These are phyloP conservation scores for Leccinum subrobustum DNA, from an alignment of 1,284 basidiomycete species.

Conservation along the genomic window DNA sequence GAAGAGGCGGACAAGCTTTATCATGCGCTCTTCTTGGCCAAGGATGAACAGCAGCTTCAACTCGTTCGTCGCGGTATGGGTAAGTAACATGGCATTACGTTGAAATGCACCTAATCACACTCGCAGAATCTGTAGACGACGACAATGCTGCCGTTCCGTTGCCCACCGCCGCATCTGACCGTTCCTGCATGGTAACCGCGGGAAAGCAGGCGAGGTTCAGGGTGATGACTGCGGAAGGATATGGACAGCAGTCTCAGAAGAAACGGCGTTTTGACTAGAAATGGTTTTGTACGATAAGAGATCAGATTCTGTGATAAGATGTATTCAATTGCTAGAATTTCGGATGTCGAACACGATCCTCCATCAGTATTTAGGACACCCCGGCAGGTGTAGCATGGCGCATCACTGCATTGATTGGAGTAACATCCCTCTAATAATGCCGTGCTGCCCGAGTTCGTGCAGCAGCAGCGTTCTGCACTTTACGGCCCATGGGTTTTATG, in stretches of 20 bases:
- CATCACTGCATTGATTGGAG: too few species aligned
- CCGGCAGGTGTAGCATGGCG: too few species aligned
- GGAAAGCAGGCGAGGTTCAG: background rate
- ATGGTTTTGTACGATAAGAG: too few species aligned
- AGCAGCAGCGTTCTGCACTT: too few species aligned
- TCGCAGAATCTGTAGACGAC: background rate
- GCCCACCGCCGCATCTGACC: background rate
- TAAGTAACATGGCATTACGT: background rate
- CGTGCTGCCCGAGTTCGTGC: too few species aligned
- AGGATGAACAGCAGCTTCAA: background rate
- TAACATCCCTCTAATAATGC: too few species aligned
- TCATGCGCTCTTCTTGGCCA: background rate
- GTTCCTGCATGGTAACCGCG: background rate
- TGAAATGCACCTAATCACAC: background rate
- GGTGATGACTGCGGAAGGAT: background rate
- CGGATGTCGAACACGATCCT: slow-evolving; percentile 65
- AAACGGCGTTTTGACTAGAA: background rate
- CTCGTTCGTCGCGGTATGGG: background rate
- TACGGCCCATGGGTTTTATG: too few species aligned
- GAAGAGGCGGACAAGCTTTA: background rate
- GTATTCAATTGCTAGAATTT: slow-evolving; percentile 38
- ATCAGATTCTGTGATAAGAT: too few species aligned
- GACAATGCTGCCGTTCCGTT: background rate
- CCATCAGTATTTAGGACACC: too few species aligned
- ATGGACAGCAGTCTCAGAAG: background rate